A percentile compares a stretch with the other conserved stretches of the same genome.
These are phyloP conservation scores for Syzygium aqueum DNA, from an alignment of 345 rosid species.

Conservation along the genomic window DNA sequence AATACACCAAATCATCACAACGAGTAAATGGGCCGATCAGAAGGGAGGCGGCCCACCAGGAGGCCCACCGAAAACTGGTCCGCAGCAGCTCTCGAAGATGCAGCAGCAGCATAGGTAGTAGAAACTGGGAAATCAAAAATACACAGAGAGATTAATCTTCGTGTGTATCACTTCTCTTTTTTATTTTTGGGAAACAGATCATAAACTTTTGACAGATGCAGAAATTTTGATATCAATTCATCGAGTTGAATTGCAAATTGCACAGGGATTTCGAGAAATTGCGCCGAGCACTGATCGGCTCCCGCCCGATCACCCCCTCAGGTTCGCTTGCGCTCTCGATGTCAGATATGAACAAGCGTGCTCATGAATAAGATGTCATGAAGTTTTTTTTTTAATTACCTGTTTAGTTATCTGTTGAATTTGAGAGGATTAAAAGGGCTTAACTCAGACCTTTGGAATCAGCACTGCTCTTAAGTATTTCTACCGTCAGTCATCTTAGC, in stretches of 20 bases:
- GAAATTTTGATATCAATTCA: not conserved
- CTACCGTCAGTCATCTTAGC: not conserved
- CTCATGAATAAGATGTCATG: not conserved
- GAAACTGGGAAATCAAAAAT: constrained; percentile 9
- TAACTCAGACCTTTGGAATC: not conserved
- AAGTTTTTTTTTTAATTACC: not conserved
- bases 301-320: not conserved
- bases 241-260: no score
- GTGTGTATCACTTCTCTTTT: not conserved
- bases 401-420: not conserved
- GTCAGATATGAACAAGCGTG: not conserved
- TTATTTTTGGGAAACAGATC: not conserved
- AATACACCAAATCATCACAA: not conserved
- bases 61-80: constrained; percentile 36
- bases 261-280: not conserved
- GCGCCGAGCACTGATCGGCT: not conserved
- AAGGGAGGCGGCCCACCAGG: constrained; percentile 11
- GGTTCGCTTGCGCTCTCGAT: not conserved
- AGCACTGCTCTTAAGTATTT: not conserved
- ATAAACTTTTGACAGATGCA: not conserved
- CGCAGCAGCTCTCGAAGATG: constrained; percentile 47
- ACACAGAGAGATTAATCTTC: not conserved
- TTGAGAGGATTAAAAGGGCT: not conserved
- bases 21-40: not conserved
- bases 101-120: constrained; percentile 57